phyloP scores from a whole-genome alignment of 2,329 filamentous ascomycete species.

The Blastomyces gilchristii region DNA sequence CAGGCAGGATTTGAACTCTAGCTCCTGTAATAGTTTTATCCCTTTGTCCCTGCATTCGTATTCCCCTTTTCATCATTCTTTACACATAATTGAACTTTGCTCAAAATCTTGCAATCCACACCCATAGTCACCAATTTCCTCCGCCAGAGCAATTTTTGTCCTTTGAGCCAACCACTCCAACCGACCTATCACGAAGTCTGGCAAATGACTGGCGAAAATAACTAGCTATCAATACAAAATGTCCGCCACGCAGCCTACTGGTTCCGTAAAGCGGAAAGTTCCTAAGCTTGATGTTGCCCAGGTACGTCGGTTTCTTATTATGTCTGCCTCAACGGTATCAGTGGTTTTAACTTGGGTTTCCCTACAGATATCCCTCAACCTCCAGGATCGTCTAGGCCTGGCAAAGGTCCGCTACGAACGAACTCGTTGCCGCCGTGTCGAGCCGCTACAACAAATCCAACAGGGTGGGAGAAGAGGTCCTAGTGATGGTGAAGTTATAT shows the following conservation, averaged over 20 bases:
- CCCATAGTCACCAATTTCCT: neutral
- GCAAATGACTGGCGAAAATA: neutral
- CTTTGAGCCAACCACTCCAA: constrained; percentile 9
- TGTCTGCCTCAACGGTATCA: neutral
- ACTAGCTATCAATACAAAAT: constrained; percentile 17
- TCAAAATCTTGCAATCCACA: constrained; percentile 9
- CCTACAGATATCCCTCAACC: constrained; percentile 72
- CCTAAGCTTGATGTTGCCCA: constrained; percentile 35
- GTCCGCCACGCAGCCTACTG: constrained; percentile 23
- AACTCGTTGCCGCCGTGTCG: constrained; percentile 72
- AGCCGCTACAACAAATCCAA: constrained; percentile 71
- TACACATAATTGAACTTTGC: neutral
- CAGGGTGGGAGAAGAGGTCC: constrained; percentile 62
- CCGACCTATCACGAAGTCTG: neutral
- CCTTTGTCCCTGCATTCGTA: neutral
- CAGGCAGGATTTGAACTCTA: neutral
- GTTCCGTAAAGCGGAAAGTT: constrained; percentile 30
- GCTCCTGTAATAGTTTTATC: neutral
- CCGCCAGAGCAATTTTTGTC: neutral
- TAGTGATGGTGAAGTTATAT: constrained; percentile 58
- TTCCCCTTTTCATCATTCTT: constrained; percentile 8
- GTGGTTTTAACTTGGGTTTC: neutral
- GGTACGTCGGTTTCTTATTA: constrained; percentile 21
- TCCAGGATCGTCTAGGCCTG: constrained; percentile 88
- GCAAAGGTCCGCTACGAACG: constrained; percentile 97